phyloP scores from a whole-genome alignment of 108 stramenopile species.

The Conticribra guillardii region DNA sequence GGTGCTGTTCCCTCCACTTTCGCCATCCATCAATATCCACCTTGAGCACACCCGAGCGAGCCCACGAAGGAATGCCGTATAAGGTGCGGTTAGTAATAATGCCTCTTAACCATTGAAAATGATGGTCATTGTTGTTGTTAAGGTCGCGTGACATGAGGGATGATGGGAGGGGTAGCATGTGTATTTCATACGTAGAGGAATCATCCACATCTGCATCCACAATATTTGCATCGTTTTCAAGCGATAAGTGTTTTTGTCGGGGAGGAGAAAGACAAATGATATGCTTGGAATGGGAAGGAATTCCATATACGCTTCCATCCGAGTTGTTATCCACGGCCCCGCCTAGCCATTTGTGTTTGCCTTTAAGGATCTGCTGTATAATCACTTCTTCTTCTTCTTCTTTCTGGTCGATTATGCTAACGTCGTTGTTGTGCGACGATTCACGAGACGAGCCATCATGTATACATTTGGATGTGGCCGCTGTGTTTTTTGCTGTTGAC shows the following conservation, averaged over 20 bases:
- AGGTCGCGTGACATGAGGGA: constrained; percentile 15
- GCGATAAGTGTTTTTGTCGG: background rate
- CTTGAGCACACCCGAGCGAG: constrained; percentile 15
- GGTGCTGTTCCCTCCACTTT: constrained; percentile 15
- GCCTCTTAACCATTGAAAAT: constrained; percentile 41
- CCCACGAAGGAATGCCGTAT: constrained; percentile 41
- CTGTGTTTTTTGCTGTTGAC: too few relatives aligned
- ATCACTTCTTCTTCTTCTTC: background rate
- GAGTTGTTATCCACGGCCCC: constrained; percentile 17
- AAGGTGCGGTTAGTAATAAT: constrained; percentile 19
- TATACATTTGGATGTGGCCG: too few relatives aligned
- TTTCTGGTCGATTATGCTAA: too few relatives aligned
- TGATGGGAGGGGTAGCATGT: constrained; percentile 27
- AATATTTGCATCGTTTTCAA: background rate
- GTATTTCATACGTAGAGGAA: constrained; percentile 16
- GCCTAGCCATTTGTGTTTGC: constrained; percentile 49
- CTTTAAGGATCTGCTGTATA: constrained; percentile 20
- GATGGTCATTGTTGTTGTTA: constrained; percentile 15
- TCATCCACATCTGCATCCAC: constrained; percentile 9
- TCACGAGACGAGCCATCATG: too few relatives aligned
- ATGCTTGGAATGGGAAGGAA: constrained; percentile 39
- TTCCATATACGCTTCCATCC: constrained; percentile 35
- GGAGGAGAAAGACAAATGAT: constrained; percentile 37
- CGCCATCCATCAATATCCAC: constrained; percentile 25
- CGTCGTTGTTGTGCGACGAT: too few relatives aligned